Percentiles rank a stretch among this genome's conserved stretches.
phyloP scores from a whole-genome alignment of 139 green algal genomes.

The Coccomyxa sp. region DNA sequence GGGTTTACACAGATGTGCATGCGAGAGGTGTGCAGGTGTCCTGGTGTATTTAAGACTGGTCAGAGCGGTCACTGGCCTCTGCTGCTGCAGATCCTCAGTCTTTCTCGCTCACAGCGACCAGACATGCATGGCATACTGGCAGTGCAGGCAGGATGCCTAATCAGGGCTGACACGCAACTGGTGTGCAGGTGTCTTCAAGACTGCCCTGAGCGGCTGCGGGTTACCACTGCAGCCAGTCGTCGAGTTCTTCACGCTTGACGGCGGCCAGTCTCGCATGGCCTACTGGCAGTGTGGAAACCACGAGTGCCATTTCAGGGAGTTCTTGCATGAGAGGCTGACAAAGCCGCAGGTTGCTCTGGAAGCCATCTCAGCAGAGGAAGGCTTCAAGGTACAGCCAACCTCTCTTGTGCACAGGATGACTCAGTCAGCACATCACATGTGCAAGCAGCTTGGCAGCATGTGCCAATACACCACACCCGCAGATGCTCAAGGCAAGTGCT shows the following conservation, averaged over 20 bases:
- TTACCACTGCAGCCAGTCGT: not conserved
- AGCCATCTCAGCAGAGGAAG: not conserved
- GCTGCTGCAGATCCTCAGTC: too few species aligned
- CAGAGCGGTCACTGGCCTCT: too few species aligned
- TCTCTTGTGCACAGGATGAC: not conserved
- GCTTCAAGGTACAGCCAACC: not conserved
- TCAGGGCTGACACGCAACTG: too few species aligned
- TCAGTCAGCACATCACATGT: not conserved
- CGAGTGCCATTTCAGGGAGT: not conserved
- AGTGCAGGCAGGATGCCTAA: too few species aligned
- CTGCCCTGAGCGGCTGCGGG: not conserved
- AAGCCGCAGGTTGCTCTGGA: not conserved
- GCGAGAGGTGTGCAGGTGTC: conserved; percentile 4
- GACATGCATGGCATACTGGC: too few species aligned
- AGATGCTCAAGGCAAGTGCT: not conserved
- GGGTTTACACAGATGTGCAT: not conserved
- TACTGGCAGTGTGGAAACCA: not conserved
- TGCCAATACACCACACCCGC: not conserved
- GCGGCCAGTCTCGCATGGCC: not conserved
- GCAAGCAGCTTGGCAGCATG: not conserved
- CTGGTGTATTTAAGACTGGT: conserved; percentile 3
- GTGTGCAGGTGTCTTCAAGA: conserved; percentile 12
- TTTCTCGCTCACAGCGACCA: too few species aligned
- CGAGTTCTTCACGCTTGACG: not conserved
- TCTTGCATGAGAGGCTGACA: not conserved